Conservation (phyloP, 768 basidiomycete genomes). For the Coprinopsis cinerea region DNA sequence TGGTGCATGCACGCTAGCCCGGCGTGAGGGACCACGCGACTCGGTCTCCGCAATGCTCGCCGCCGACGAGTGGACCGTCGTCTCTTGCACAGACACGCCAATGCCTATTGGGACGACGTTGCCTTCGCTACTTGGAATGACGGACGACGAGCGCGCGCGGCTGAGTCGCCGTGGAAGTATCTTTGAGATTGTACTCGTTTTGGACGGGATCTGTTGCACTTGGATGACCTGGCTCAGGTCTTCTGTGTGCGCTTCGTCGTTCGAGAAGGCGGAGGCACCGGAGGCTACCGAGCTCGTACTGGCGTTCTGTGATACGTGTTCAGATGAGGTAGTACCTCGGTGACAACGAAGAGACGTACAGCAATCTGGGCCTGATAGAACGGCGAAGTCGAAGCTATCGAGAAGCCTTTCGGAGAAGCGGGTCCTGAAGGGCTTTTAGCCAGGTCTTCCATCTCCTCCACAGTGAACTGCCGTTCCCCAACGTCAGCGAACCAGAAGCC, state of each 20-base stretch:
- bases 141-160: slow-evolving; percentile 34
- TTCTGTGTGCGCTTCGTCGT: slow-evolving; percentile 31
- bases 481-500: neutral
- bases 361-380: slow-evolving; percentile 41
- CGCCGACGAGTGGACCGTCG: slow-evolving; percentile 28
- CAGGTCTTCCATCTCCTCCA: neutral
- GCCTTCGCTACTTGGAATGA: slow-evolving; percentile 26
- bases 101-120: slow-evolving; percentile 26
- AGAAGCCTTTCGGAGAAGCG: slow-evolving; percentile 27
- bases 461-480: neutral
- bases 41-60: slow-evolving; percentile 17
- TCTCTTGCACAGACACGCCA: slow-evolving; percentile 43
- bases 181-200: slow-evolving; percentile 36
- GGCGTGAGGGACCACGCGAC: slow-evolving; percentile 15
- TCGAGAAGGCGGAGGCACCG: slow-evolving; percentile 28
- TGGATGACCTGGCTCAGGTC: slow-evolving; percentile 43
- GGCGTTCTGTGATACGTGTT: slow-evolving; percentile 27
- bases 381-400: slow-evolving; percentile 39
- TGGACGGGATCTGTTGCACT: slow-evolving; percentile 41
- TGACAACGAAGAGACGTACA: slow-evolving; percentile 23
- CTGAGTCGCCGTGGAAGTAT: slow-evolving; percentile 42
- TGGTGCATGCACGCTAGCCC: slow-evolving; percentile 27
- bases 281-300: slow-evolving; percentile 42
- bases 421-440: slow-evolving; percentile 9
- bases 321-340: neutral